Conservation (phyloP, 331 rosid genomes). For the Cydonia oblonga region DNA sequence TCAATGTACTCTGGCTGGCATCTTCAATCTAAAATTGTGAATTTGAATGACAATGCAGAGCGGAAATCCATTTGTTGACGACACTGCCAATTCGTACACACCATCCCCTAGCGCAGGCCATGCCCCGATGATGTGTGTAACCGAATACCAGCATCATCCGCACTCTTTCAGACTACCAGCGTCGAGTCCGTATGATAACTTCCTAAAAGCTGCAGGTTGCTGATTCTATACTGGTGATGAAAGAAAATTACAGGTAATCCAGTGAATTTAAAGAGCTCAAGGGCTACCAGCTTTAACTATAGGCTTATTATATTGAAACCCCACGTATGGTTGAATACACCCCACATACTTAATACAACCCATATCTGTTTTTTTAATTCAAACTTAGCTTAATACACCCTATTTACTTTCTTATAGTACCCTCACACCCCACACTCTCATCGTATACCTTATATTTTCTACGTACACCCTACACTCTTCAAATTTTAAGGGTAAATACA, state of each 20-base stretch:
- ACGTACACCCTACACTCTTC: too few species aligned
- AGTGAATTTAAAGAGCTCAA: background rate
- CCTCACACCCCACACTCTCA: too few species aligned
- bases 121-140: constrained; percentile 26
- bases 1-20: background rate
- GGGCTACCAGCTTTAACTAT: background rate
- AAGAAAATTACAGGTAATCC: background rate
- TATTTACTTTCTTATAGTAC: too few species aligned
- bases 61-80: constrained; percentile 23
- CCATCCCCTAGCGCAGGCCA: constrained; percentile 9
- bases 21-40: constrained; percentile 14
- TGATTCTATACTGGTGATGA: constrained; percentile 22
- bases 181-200: constrained; percentile 82
- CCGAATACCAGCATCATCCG: constrained; percentile 40
- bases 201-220: constrained; percentile 93
- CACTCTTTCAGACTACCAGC: constrained; percentile 58
- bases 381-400: too few species aligned
- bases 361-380: too few species aligned
- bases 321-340: too few species aligned
- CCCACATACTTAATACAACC: too few species aligned
- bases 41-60: constrained; percentile 39
- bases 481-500: too few species aligned
- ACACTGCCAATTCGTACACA: constrained; percentile 17
- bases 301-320: too few species aligned
- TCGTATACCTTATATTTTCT: too few species aligned